Evolutionary conservation across 2,329 filamentous ascomycete genomes (phyloP), one percentile per base, ranked within the genome.

Genomic region (Aspergillus japonicus): DNA sequence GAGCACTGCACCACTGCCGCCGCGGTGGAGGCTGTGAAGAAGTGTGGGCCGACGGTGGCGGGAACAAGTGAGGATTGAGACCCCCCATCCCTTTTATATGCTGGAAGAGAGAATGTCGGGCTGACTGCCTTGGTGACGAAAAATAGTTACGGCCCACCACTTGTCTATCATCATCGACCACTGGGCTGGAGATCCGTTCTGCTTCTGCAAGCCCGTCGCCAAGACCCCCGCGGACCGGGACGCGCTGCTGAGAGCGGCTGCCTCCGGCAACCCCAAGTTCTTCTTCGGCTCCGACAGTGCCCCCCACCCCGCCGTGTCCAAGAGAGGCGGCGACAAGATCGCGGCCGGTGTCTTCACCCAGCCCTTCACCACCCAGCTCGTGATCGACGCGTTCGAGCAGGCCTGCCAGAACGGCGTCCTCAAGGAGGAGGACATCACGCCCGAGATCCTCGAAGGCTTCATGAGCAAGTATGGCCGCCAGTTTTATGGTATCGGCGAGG

Each of bases 1-100:
- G 91, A 97, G 79, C 93, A 97, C 78, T 96, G 91, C 81, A 93
- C 92, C 11, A 96, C 92, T 1, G 87, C 87, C 1, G 91, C 89
- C 0, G 93, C 92, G 0, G 81, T 96, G 4, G 85, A 89, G 63
- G 88, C 91, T 0, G 93, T 97, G 39, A 83, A 84, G 64, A 80
- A 85, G 14, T 96, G 92, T 70, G 91, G 92, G 0, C 84, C 88
- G 19, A 90, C 85, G 3, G 94, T 97, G 24, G 89, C 85, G 0
- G 76, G 75, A 65, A 73, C 70, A 42, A 61, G 47, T 60, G 59
- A 61, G 24, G 33, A 16, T 16, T 16, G 23, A 29, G 2, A 47
- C 47, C 16, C 23, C 23, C 33, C 47, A 47, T 23, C 23, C 42
- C 14, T 35, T 23, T 23, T 23, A 23, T 23, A 23, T 3, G 23